A percentile compares a stretch with the other conserved stretches of the same genome.
These are phyloP conservation scores for Boletus tylopilopsis DNA, from an alignment of 768 basidiomycete species.

Conservation along the genomic window DNA sequence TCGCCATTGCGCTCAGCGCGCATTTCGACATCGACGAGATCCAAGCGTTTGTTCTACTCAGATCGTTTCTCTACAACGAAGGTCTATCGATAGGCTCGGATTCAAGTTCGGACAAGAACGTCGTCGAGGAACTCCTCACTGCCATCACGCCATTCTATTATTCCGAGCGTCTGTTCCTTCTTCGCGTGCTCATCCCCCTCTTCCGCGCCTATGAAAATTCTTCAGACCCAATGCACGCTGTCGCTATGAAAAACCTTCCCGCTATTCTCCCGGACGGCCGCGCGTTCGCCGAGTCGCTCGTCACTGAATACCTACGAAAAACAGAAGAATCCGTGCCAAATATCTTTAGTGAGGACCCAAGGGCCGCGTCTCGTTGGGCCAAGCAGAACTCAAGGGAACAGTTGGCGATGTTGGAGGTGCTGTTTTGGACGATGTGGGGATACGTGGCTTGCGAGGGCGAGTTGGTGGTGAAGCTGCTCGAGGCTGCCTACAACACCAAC, in stretches of 20 bases:
- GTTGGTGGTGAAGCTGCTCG: conserved; percentile 59
- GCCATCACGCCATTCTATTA: conserved; percentile 80
- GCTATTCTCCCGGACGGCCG: conserved; percentile 60
- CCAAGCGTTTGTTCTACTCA: conserved; percentile 68
- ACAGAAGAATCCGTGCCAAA: conserved; percentile 47
- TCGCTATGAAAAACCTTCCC: conserved; percentile 54
- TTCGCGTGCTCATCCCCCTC: conserved; percentile 70
- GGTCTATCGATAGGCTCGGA: conserved; percentile 54
- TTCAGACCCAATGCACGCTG: conserved; percentile 47
- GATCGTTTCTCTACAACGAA: conserved; percentile 76
- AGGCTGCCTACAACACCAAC: conserved; percentile 58
- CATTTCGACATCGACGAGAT: conserved; percentile 77
- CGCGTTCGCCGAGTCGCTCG: conserved; percentile 56
- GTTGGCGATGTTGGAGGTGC: conserved; percentile 73
- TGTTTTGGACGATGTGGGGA: conserved; percentile 89
- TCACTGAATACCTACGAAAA: conserved; percentile 57
- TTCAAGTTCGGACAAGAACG: conserved; percentile 38
- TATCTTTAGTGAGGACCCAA: conserved; percentile 46
- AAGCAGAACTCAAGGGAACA: conserved; percentile 79
- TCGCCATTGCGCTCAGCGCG: conserved; percentile 66
- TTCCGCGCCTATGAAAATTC: conserved; percentile 66
- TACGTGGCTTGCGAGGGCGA: conserved; percentile 62
- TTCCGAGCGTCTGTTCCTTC: conserved; percentile 69
- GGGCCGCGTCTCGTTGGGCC: conserved; percentile 59
- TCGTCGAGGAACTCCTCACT: conserved; percentile 42